Evolutionary conservation across 2,329 filamentous ascomycete species (phyloP), one percentile per base, ranked within the genome.

Genomic region (Cladophialophora yegresii): DNA sequence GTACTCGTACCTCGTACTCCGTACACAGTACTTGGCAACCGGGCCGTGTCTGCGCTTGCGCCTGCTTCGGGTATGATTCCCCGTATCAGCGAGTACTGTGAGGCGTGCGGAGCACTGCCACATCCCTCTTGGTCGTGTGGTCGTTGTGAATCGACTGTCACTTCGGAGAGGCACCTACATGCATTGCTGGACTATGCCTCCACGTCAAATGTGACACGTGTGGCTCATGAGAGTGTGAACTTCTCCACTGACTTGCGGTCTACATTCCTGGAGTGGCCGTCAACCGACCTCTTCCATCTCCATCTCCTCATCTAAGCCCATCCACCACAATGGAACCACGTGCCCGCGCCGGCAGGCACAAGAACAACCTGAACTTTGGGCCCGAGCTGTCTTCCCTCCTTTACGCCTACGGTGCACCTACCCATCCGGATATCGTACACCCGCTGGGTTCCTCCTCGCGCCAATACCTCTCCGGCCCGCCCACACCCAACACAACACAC

Each of bases 301-400:
- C 26, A 47, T 28, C 57, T 32, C 16, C 36, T 43, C 36, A 16
- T 16, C 36, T 2, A 7, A 6, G n/a, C 36, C 13, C 10, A n/a
- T 43, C n/a, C 28, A n/a, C 28, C 30, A 32, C 22, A 23, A 91
- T 91, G 82, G 90, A 93, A 80, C 89, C 89, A 68, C 84, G 90
- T 74, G 90, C 89, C 65, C 85, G 90, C 72, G 87, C 89, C 73
- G 89, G 88, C 74, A 89, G 91, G 74, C 91, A 92, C 81, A 89
- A 92, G 77, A 89, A 88, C 69, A 90, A 91, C 77, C 89, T 92
- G 83, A 93, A 91, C 76, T 93, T 95, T 77, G 71, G 77, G 63
- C 85, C 84, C 74, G 90, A 93, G 77, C 81, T 90, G 91, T 80
- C 69, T 86, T 78, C 49, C 54, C 75, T 81, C 4, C 76, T 81